Evolutionary conservation across 148 eudicot genomes (phyloP), one percentile per base, ranked within the genome.

Genomic region (Simmondsia chinensis): DNA sequence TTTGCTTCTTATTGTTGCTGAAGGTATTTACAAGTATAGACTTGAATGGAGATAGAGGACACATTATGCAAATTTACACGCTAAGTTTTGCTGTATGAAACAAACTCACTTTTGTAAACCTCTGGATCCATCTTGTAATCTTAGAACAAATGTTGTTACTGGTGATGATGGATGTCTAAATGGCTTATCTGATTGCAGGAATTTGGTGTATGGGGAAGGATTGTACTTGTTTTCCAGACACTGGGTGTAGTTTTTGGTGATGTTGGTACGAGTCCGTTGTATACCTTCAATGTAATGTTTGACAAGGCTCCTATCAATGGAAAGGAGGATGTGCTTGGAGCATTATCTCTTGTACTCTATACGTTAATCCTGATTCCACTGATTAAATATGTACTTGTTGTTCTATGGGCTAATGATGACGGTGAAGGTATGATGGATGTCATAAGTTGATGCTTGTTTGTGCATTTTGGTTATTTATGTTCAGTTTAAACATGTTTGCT

Each of bases 241-340:
- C 86, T 91, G 22, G 99, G 95, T 54, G 81, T 79, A 52, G 99
- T 91, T 26, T 91, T 91, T 68, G 99, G 99, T 46, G 97, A 91
- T 72, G 95, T 86, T 56, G 99, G 95, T 51, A 91, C 89, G 9
- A 91, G 99, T 66, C 99, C 91, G 45, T 57, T 91, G 25, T 91
- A 91, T 69, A 78, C 99, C 39, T 91, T 91, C 65, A 79, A 86
- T 33, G 94, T 91, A 60, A 85, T 91, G 95, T 91, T 91, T 60
- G 75, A 73, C 69, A 91, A 82, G 68, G 94, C 95, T 43, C 95
- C 99, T 36, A 69, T 79, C 44, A 74, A 77, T 29, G 87, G 69
- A 59, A 69, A 74, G 46, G 95, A 85, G 65, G 99, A 91, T 69
- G 77, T 91, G 42, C 52, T 91, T 51, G 95, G 99, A 29, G 99